Conservation (phyloP, 2,329 filamentous ascomycete genomes). For the Claviceps lovelessii region DNA sequence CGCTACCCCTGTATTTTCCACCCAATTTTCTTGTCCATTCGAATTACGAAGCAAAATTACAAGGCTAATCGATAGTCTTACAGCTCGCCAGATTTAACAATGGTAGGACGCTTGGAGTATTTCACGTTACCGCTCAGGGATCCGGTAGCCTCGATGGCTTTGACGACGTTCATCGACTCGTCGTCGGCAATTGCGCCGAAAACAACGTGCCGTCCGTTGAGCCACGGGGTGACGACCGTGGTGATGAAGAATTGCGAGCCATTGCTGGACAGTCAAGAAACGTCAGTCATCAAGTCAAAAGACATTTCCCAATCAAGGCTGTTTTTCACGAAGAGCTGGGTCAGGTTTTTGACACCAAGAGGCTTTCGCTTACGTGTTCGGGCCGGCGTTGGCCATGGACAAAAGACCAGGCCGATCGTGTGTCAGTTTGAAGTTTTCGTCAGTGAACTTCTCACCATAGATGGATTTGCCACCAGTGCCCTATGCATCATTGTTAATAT, state of each 20-base stretch:
- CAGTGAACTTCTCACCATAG: constrained; percentile 86
- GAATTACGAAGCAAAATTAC: neutral
- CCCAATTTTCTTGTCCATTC: neutral
- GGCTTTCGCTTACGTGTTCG: constrained; percentile 58
- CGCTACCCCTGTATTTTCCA: neutral
- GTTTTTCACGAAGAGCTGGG: neutral
- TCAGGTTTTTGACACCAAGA: neutral
- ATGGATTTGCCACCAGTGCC: constrained; percentile 87
- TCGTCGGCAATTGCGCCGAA: constrained; percentile 57
- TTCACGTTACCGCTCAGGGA: constrained; percentile 39
- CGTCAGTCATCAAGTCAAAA: neutral
- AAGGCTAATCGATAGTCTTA: constrained; percentile 21
- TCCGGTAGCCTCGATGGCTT: constrained; percentile 47
- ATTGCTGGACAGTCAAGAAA: constrained; percentile 45
- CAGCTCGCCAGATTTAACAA: constrained; percentile 36
- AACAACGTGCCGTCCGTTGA: constrained; percentile 72
- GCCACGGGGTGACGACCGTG: constrained; percentile 77
- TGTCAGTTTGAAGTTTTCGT: constrained; percentile 76
- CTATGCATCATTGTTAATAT: constrained; percentile 34
- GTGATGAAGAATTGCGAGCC: constrained; percentile 98
- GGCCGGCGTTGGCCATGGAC: constrained; percentile 91
- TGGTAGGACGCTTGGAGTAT: constrained; percentile 44
- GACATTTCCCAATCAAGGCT: neutral
- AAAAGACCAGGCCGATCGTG: constrained; percentile 66
- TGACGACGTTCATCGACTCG: constrained; percentile 38